Evolutionary conservation across 345 rosid genomes (phyloP).

Genomic region (Moricandia arvensis): DNA sequence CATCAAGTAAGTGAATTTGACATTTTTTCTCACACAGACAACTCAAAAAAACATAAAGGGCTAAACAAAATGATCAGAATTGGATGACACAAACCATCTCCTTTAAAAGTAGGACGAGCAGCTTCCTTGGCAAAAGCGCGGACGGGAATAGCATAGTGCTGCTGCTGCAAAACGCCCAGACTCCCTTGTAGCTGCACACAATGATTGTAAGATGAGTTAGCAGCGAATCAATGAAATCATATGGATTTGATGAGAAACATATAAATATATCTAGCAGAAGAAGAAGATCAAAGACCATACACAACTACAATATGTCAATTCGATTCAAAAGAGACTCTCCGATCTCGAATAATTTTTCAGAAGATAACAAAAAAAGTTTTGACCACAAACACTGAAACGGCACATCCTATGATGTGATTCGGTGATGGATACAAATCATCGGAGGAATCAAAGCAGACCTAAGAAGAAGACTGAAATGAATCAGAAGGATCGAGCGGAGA

Average conservation of each 20-base stretch:
- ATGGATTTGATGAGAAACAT: no score
- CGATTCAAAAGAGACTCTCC: no score
- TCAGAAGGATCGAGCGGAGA: background rate
- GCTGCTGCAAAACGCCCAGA: conserved; percentile 48
- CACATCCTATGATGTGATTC: background rate
- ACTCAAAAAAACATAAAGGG: background rate
- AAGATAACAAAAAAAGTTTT: no score
- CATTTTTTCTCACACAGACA: no score
- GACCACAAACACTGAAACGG: background rate
- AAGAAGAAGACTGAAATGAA: background rate
- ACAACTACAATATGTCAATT: no score
- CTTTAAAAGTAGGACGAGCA: conserved; percentile 63
- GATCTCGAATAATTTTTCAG: no score
- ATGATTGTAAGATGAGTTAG: background rate
- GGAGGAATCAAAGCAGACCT: background rate
- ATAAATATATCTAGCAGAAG: no score
- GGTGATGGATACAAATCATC: background rate
- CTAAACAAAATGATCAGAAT: no score
- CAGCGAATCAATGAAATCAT: background rate
- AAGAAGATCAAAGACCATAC: no score
- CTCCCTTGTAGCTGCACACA: conserved; percentile 54
- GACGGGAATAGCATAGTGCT: conserved; percentile 52
- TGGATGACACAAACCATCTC: conserved; percentile 75
- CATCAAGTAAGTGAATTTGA: background rate
- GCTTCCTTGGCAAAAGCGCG: conserved; percentile 78